phyloP scores from a whole-genome alignment of 23 red algal species.

The Cyanidioschyzon merolae region DNA sequence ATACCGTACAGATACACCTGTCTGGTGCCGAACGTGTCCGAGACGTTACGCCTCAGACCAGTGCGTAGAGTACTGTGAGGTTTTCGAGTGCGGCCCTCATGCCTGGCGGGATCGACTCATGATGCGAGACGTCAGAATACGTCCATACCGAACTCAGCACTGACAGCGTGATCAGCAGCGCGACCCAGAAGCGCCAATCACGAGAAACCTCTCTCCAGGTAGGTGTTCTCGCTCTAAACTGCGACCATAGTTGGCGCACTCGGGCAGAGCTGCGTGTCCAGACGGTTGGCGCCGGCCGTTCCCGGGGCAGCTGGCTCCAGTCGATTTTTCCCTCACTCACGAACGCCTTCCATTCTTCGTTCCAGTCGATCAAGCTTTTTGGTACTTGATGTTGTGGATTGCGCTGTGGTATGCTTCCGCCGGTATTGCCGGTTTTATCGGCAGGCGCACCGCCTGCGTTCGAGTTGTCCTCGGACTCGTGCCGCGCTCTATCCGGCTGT shows the following conservation, averaged over 20 bases:
- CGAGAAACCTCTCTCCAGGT: constrained; percentile 22
- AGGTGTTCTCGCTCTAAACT: background rate
- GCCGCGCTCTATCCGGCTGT: background rate
- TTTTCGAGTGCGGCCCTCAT: background rate
- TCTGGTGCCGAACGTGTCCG: too few relatives aligned
- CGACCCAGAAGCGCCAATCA: constrained; percentile 78
- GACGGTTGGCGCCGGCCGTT: background rate
- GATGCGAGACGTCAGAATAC: background rate
- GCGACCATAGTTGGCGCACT: background rate
- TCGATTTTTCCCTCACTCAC: constrained; percentile 6
- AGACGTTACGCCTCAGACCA: background rate
- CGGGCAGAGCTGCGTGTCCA: constrained; percentile 29
- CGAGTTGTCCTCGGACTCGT: background rate
- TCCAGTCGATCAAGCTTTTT: constrained; percentile 56
- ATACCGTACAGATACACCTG: too few relatives aligned
- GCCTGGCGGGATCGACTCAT: background rate
- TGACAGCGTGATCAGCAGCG: constrained; percentile 5
- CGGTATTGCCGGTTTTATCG: too few relatives aligned
- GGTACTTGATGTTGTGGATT: constrained; percentile 36
- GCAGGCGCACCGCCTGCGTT: background rate
- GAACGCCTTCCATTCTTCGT: constrained; percentile 42
- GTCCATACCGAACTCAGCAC: constrained; percentile 1
- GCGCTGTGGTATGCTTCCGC: background rate
- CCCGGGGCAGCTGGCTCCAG: constrained; percentile 16
- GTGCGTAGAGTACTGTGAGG: background rate